A percentile compares a stretch with the other conserved stretches of the same genome.
phyloP scores from a whole-genome alignment of 805 yeast species.

The Hanseniaspora occidentalis region DNA sequence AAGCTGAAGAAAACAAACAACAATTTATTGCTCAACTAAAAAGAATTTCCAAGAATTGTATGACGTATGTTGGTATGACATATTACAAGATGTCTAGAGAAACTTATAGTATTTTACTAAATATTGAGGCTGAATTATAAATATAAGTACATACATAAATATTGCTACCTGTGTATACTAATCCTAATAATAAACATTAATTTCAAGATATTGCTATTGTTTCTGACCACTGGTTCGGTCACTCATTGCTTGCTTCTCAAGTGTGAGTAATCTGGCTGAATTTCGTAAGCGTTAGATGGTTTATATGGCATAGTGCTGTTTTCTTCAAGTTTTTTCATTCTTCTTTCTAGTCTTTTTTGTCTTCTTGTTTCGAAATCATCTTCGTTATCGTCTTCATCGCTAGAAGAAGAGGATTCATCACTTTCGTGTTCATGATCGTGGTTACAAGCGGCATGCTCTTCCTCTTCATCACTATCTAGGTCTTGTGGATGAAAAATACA shows the following conservation, averaged over 20 bases:
- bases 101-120: slow-evolving; percentile 57
- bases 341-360: slow-evolving; percentile 24
- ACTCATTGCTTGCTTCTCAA: no score
- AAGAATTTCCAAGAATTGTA: slow-evolving; percentile 69
- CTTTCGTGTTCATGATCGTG: slow-evolving; percentile 11
- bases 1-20: slow-evolving; percentile 28
- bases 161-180: slow-evolving; percentile 5
- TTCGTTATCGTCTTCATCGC: slow-evolving; percentile 28
- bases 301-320: slow-evolving; percentile 15
- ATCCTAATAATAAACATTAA: no score
- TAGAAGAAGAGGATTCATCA: slow-evolving; percentile 18
- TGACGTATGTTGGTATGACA: slow-evolving; percentile 91
- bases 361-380: slow-evolving; percentile 22
- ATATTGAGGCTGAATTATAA: slow-evolving; percentile 37
- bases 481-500: slow-evolving; percentile 75
- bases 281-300: slow-evolving; percentile 77
- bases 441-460: slow-evolving; percentile 21
- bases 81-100: slow-evolving; percentile 86
- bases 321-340: slow-evolving; percentile 18
- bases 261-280: slow-evolving; percentile 54
- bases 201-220: no score
- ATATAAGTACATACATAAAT: slow-evolving; percentile 4
- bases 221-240: no score
- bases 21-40: slow-evolving; percentile 44
- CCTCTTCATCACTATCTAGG: slow-evolving; percentile 38